Evolutionary conservation across 2,329 filamentous ascomycete species (phyloP).

Genomic region (Xylaria sp.): DNA sequence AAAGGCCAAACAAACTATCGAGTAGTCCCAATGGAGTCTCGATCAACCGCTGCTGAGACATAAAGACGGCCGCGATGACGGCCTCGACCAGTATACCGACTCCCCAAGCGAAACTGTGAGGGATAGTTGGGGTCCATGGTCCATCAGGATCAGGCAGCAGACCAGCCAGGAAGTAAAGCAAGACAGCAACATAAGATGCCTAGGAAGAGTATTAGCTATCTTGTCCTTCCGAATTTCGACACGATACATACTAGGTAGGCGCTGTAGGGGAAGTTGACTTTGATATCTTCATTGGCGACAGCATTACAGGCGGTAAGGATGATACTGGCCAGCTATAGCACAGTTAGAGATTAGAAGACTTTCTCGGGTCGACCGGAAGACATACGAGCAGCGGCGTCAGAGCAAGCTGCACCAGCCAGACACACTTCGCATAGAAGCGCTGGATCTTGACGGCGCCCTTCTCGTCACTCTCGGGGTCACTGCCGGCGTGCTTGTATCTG

Average conservation of each 20-base stretch:
- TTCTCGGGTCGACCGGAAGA: not conserved
- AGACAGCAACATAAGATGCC: conserved; percentile 56
- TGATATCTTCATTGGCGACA: conserved; percentile 45
- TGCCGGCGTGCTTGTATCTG: conserved; percentile 48
- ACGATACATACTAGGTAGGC: conserved; percentile 52
- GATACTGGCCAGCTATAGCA: conserved; percentile 50
- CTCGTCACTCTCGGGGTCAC: conserved; percentile 45
- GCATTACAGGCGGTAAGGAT: conserved; percentile 50
- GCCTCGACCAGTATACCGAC: conserved; percentile 51
- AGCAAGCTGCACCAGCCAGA: conserved; percentile 53
- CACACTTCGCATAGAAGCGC: conserved; percentile 50
- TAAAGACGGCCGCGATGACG: conserved; percentile 53
- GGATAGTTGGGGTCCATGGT: conserved; percentile 54
- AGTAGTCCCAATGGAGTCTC: conserved; percentile 48
- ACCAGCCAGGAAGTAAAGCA: conserved; percentile 57
- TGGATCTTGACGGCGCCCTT: conserved; percentile 48
- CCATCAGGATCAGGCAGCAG: conserved; percentile 58
- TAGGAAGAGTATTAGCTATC: conserved; percentile 29
- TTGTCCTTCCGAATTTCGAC: conserved; percentile 1
- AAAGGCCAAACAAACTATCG: conserved; percentile 49
- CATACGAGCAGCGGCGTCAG: conserved; percentile 49
- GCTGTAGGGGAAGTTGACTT: conserved; percentile 54
- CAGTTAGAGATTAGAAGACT: conserved; percentile 14
- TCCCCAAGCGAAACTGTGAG: conserved; percentile 55
- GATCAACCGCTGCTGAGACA: conserved; percentile 47